Evolutionary conservation across 805 yeast species (phyloP), one percentile per base, ranked within the genome.

Genomic region (Candida bentonensis): DNA sequence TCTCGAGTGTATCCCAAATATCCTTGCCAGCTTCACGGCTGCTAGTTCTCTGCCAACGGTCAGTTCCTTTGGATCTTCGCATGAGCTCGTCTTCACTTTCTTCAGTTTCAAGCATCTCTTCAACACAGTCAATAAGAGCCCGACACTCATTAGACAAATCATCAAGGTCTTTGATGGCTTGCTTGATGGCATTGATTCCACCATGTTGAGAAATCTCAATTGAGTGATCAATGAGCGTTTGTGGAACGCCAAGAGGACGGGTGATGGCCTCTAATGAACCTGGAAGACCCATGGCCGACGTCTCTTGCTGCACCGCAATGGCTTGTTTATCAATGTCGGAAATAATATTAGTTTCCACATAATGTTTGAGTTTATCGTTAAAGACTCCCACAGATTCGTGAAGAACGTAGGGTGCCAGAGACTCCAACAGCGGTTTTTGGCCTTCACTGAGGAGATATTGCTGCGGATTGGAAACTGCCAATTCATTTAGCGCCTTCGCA

Each of bases 361-460:
- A 82, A 2, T 61, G 62, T 13, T 73, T 74, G 46, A 77, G 78
- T 48, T 88, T 67, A 48, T 81, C 89, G 43, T 73, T 69, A 54
- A 75, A 83, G n/a, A 30, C 17, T 0, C 87, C 79, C 34, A 72
- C 74, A 0, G 85, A 76, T 2, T 76, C 69, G 51, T 79, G 82
- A 36, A 82, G 70, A 1, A 84, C 73, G 2, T 69, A 60, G 50
- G 72, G 73, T 0, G 96, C 95, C 2, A 86, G 55, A 2, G 87
- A 60, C n/a, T 63, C 61, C 51, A 87, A 79, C n/a, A 79, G 53
- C 3, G 62, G 53, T 15, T 49, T 45, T 0, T 63, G 62, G 46
- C 53, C 47, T 21, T 28, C 3, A 25, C 44, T 33, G 33, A 51
- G 44, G 22, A 40, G 45, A 28, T 41, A 7, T 51, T 51, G 1